Evolutionary conservation across 352 stramenopile genomes (phyloP), one percentile per base, ranked within the genome.

Genomic region (Phytophthora tubulina): DNA sequence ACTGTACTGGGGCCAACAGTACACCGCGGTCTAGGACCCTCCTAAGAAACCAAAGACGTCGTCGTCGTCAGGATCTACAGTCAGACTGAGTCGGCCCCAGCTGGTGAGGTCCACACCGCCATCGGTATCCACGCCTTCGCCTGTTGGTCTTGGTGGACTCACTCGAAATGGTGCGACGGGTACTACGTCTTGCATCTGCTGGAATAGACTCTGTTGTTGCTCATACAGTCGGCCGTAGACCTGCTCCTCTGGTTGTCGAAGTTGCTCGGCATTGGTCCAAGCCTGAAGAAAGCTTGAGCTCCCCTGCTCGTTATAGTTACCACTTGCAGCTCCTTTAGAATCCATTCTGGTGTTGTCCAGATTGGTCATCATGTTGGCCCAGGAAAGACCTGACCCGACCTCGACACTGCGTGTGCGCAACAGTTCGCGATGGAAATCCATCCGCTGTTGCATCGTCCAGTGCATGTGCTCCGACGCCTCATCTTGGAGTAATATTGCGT

Each of bases 401-500:
- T 76, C 69, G 14, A 72, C 56, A 45, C 69, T 76, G 21, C 56
- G 61, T 21, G 67, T 75, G 30, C 72, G 62, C 42, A 75, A n/a
- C 11, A 75, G 41, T 41, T 75, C 67, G 8, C 67, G 67, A 49
- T 75, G 67, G 46, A 75, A 75, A 67, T 75, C 61, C 67, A 75
- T 75, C 10, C 67, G 38, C 15, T 75, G 67, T 30, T 75, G 61
- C 67, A 75, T 75, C 6, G 67, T 63, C 48, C 14, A 48, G 31
- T 75, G 67, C 48, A 75, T 75, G 5, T 57, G 60, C 31, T 70
- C 59, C 50, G 60, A 48, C 30, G 32, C 36, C n/a, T 32, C 45
- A 11, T 51, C 46, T n/a, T 67, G 46, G 3, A 62, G 53, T 32
- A 67, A n/a, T 4, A 61, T 46, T 38, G 61, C 61, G 17, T 67